A percentile compares a stretch with the other conserved stretches of the same genome.
phyloP scores from a whole-genome alignment of 768 basidiomycete genomes.

The Tulasnella calospora region DNA sequence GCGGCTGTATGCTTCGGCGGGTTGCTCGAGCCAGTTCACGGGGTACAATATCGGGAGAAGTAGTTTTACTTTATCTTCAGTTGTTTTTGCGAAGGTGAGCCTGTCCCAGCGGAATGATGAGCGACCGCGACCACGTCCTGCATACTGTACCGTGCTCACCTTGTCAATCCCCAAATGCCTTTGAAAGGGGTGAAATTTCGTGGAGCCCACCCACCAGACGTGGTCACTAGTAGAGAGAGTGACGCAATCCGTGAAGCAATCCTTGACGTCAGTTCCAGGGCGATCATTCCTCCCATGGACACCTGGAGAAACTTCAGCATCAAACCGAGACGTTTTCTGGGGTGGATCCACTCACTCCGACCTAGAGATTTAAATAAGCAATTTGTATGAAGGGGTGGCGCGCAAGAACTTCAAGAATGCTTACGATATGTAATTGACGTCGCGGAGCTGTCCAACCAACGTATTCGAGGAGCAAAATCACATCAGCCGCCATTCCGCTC shows the following conservation, averaged over 20 bases:
- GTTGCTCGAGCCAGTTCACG: constrained; percentile 52
- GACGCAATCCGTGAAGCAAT: constrained; percentile 65
- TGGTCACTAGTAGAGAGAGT: constrained; percentile 64
- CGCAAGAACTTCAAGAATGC: constrained; percentile 32
- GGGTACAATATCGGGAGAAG: constrained; percentile 59
- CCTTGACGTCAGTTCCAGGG: constrained; percentile 65
- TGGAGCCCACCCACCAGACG: constrained; percentile 55
- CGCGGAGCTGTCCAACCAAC: constrained; percentile 60
- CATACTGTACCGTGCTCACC: not conserved
- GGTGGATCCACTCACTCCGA: constrained; percentile 1
- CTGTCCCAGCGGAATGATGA: not conserved
- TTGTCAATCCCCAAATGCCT: not conserved
- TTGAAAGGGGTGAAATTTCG: constrained; percentile 52
- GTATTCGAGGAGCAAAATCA: constrained; percentile 59
- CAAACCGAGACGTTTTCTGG: not conserved
- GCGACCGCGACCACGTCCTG: not conserved
- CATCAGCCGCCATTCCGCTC: constrained; percentile 72
- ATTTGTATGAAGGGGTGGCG: not conserved
- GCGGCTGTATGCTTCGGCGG: constrained; percentile 48
- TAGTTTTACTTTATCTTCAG: constrained; percentile 46
- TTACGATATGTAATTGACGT: constrained; percentile 63
- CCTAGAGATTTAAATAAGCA: not conserved
- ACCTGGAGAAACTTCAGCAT: constrained; percentile 30
- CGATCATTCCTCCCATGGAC: constrained; percentile 81
- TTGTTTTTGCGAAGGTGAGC: constrained; percentile 37